Evolutionary conservation across 2,329 filamentous ascomycete genomes (phyloP).

Genomic region (Tolypocladium guangdongense): DNA sequence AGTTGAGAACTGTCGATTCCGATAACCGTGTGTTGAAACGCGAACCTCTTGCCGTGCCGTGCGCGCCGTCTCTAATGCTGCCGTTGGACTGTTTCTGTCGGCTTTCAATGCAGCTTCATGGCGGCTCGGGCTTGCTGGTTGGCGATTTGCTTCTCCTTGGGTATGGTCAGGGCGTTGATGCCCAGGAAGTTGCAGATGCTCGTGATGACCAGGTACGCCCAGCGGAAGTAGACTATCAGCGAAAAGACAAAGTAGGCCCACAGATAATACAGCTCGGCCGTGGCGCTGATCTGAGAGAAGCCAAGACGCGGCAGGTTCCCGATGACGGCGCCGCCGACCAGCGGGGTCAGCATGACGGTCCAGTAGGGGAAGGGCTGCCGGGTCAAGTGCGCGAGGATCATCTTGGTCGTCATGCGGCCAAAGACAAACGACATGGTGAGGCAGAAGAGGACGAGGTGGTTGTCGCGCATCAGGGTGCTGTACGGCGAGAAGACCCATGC

Average conservation of each 20-base stretch:
- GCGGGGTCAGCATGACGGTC: conserved; percentile 81
- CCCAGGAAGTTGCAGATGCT: conserved; percentile 86
- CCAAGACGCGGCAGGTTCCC: conserved; percentile 74
- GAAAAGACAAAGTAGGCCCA: conserved; percentile 77
- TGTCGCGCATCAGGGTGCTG: conserved; percentile 69
- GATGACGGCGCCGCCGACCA: conserved; percentile 74
- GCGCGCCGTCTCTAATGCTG: not conserved
- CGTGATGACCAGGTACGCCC: conserved; percentile 83
- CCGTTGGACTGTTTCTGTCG: not conserved
- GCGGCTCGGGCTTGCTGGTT: conserved; percentile 34
- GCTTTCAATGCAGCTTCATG: conserved; percentile 21
- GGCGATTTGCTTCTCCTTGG: conserved; percentile 46
- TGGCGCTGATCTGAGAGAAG: conserved; percentile 52
- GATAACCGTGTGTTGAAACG: not conserved
- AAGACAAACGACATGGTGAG: conserved; percentile 95
- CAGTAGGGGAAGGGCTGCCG: conserved; percentile 92
- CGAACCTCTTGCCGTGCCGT: not conserved
- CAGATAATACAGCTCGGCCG: conserved; percentile 68
- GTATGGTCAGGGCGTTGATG: conserved; percentile 91
- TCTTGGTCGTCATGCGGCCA: conserved; percentile 96
- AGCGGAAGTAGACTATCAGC: conserved; percentile 76
- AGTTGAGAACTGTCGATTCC: not conserved
- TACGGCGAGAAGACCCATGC: conserved; percentile 87
- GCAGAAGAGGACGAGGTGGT: conserved; percentile 86
- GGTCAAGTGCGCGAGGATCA: conserved; percentile 91